Evolutionary conservation across 164 flowering plant genomes (phyloP).

Genomic region (Vitis vinifera): ASM3070453v1 NC_081808.1:4544001-4544500

Average conservation of each 20-base stretch:
- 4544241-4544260: slow-evolving; percentile 39
- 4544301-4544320: slow-evolving; percentile 45
- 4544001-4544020: slow-evolving; percentile 41
- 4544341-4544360: slow-evolving; percentile 48
- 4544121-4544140: slow-evolving; percentile 62
- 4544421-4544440: slow-evolving; percentile 37
- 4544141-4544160: slow-evolving; percentile 38
- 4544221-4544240: slow-evolving; percentile 48
- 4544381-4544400: slow-evolving; percentile 39
- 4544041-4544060: slow-evolving; percentile 61
- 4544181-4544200: slow-evolving; percentile 72
- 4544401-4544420: slow-evolving; percentile 36
- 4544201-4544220: slow-evolving; percentile 37
- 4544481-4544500: slow-evolving; percentile 35
- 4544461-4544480: slow-evolving; percentile 30
- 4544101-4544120: slow-evolving; percentile 56
- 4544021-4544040: slow-evolving; percentile 71
- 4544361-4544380: slow-evolving; percentile 40
- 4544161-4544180: slow-evolving; percentile 54
- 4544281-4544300: slow-evolving; percentile 46
- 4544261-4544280: slow-evolving; percentile 46
- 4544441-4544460: slow-evolving; percentile 40
- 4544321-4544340: slow-evolving; percentile 53
- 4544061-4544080: slow-evolving; percentile 51
- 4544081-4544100: slow-evolving; percentile 63